Base-by-base conservation (phyloP, 352 stramenopile genomes). In the Globisporangium iwayamae region DNA sequence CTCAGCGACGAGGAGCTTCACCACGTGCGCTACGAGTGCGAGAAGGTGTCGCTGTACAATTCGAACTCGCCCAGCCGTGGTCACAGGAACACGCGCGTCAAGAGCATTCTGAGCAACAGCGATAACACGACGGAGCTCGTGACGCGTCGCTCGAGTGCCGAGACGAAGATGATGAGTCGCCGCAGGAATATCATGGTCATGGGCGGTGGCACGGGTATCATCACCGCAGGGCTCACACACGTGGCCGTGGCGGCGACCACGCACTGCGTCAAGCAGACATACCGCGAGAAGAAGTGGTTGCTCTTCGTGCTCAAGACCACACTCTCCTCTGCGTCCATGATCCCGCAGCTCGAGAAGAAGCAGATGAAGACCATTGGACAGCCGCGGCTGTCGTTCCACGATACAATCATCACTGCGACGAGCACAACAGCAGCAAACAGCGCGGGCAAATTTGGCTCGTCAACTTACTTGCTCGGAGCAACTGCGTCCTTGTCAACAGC, bases 21-120 rank as follows among this genome's bases (percentile, higher is more conserved):
- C 25, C 74, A 87, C 63, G 79, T 90, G 8, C 79, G 79, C n/a
- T 92, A 91, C 56, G 78, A 87, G 54, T 89, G 78, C 48, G 80
- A 89, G 54, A 88, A 91, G 46, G 73, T 89, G 10, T 89, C 83
- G 14, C 59, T 90, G 9, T 85, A 78, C 8, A 59, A 55, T 0
- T 60, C 62, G 0, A 59, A 69, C 22, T 20, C 46, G 11, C 13
- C 54, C n/a, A 56, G 7, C 36, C 20, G n/a, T 16, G 45, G 43
- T 20, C 58, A 22, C 14, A 48, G 34, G 22, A 20, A 20, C 9
- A 51, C 30, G 30, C 63, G 30, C 4, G 22, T 22, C 48, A 39
- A 22, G 36, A 56, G 6, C n/a, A 28, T 43, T 16, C 4, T 9
- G 10, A 43, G 6, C 20, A 28, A 7, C 13, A 28, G 25, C 25